Base-by-base conservation (phyloP, 139 green algal genomes). In the Tetradesmus lagerheimii region DNA sequence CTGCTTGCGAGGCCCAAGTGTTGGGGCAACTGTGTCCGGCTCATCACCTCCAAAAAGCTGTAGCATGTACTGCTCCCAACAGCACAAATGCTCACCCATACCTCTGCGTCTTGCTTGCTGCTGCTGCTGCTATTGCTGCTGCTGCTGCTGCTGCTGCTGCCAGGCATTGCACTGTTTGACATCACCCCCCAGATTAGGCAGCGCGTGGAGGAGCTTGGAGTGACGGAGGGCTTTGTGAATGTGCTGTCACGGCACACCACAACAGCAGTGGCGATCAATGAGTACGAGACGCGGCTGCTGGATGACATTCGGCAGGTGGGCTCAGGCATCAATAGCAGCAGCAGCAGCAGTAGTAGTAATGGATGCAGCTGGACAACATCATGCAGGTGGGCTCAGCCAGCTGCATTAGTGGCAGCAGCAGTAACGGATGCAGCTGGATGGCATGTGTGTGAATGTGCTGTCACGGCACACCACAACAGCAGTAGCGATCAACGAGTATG, bases 401-500 rank as follows among this genome's bases (percentile, higher is more conserved):
- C 64, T 75, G 64, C 15, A 11, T 31, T 14, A 29, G 23, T n/a
- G 64, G 27, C 14, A 16, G 64, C n/a, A n/a, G n/a, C n/a, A n/a
- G n/a, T n/a, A n/a, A 66, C 53, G 53, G 14, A 66, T 16, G 53
- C 53, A 66, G 53, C n/a, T n/a, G n/a, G n/a, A n/a, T n/a, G n/a
- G n/a, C n/a, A n/a, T n/a, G n/a, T n/a, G n/a, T 34, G 94, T 97
- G 8, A 94, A 95, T 39, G 93, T 98, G 31, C 82, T 97, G 9
- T 95, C 92, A 0, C 87, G 91, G 31, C 93, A 95, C 87, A 95
- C 93, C 34, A 95, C 93, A 25, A 95, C 93, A 29, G 94, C 94
- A 8, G 77, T 97, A 1, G 94, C 94, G 9, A 97, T 98, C 66
- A 98, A 98, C 85, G 96, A 98, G 85, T 90, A 90, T 50, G 96